Conservation (phyloP, 163 green algal species). For the Smithsoniella earleae region DNA sequence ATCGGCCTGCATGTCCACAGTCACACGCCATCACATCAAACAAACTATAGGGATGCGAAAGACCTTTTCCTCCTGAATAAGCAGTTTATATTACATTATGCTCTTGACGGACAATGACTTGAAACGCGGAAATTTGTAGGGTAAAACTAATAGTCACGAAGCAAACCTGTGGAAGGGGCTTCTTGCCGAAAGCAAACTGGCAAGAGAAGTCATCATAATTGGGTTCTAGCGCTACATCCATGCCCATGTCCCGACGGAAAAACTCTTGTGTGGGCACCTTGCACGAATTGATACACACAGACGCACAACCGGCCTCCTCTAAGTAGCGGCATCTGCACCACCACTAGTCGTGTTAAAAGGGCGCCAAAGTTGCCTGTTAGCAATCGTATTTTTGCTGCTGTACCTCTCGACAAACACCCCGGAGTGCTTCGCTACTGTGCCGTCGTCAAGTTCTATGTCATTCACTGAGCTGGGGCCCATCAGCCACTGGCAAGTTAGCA, state of each 20-base stretch:
- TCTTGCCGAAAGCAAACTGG: slow-evolving; percentile 46
- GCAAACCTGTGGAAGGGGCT: background rate
- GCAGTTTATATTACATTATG: background rate
- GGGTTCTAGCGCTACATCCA: slow-evolving; percentile 80
- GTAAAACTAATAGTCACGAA: background rate
- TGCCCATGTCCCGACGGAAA: slow-evolving; percentile 82
- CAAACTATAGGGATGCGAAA: no score
- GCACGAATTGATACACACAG: slow-evolving; percentile 93
- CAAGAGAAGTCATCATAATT: slow-evolving; percentile 96
- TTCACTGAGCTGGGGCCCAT: slow-evolving; percentile 79
- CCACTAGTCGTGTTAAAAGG: no score
- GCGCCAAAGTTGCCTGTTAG: no score
- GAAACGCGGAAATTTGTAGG: background rate
- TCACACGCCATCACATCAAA: no score
- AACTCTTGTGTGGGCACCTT: slow-evolving; percentile 92
- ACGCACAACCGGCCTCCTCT: slow-evolving; percentile 76
- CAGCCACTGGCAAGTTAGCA: slow-evolving; percentile 79
- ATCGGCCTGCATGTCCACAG: no score
- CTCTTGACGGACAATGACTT: background rate
- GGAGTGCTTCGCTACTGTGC: slow-evolving; percentile 41
- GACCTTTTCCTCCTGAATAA: background rate
- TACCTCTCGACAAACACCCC: slow-evolving; percentile 76
- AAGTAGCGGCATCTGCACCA: slow-evolving; percentile 74
- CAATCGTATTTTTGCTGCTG: no score
- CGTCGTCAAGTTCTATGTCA: slow-evolving; percentile 65